Percentiles rank a stretch among this genome's conserved stretches.
Evolutionary conservation across 306 rosid species (phyloP).

Genomic region (cucumber (Cucumis sativus)): DNA sequence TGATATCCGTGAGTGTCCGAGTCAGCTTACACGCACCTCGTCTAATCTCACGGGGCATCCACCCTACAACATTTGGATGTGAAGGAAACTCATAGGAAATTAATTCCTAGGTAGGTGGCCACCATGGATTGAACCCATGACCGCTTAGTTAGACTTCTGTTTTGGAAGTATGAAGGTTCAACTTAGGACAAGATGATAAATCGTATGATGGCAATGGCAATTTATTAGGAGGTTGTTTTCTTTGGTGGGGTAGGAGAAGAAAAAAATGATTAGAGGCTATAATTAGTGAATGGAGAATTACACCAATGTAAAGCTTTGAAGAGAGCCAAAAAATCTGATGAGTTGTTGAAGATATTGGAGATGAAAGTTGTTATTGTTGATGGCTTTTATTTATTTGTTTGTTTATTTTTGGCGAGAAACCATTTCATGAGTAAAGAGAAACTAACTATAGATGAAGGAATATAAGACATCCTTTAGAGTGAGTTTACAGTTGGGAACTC

Average conservation of each 20-base stretch:
- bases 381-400: background rate
- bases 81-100: too few relatives aligned
- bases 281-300: background rate
- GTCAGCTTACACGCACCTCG: too few relatives aligned
- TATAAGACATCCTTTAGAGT: background rate
- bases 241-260: background rate
- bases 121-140: too few relatives aligned
- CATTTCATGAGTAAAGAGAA: background rate
- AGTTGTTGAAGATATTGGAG: background rate
- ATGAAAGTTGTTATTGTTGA: background rate
- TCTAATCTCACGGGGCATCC: too few relatives aligned
- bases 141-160: background rate
- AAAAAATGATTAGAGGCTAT: background rate
- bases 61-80: too few relatives aligned
- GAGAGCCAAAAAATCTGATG: background rate
- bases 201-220: background rate
- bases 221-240: background rate
- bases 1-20: too few relatives aligned
- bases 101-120: too few relatives aligned
- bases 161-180: background rate
- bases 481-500: background rate
- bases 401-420: background rate
- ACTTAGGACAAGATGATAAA: background rate
- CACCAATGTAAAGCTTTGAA: background rate
- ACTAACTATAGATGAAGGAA: background rate